Conservation (phyloP, 2,329 filamentous ascomycete genomes). For the Tolypocladium album region DNA sequence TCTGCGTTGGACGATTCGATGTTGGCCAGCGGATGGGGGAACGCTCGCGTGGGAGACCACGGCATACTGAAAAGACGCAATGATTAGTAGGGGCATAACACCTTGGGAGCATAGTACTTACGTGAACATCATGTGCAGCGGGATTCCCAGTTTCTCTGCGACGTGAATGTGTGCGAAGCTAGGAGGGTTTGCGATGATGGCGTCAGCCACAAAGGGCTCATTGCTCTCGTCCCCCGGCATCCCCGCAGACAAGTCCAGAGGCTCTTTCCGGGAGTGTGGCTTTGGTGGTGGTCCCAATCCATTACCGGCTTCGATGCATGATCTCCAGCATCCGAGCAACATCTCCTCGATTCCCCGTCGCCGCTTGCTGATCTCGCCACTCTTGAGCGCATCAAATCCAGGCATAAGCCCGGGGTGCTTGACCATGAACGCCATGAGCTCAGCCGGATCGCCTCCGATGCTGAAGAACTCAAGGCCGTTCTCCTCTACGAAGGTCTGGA, state of each 20-base stretch:
- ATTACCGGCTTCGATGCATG: slow-evolving; percentile 70
- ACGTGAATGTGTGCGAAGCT: slow-evolving; percentile 68
- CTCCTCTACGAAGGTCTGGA: slow-evolving; percentile 57
- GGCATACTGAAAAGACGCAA: slow-evolving; percentile 68
- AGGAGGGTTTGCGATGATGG: slow-evolving; percentile 69
- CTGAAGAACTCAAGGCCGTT: slow-evolving; percentile 66
- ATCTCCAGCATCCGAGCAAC: slow-evolving; percentile 76
- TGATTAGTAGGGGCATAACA: background rate
- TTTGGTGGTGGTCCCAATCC: slow-evolving; percentile 41
- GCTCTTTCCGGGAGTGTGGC: slow-evolving; percentile 35
- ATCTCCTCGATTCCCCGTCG: slow-evolving; percentile 69
- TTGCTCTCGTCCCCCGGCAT: slow-evolving; percentile 28
- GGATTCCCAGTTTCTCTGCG: slow-evolving; percentile 65
- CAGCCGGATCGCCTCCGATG: slow-evolving; percentile 65
- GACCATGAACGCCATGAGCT: slow-evolving; percentile 84
- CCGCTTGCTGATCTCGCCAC: slow-evolving; percentile 65
- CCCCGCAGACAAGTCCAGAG: slow-evolving; percentile 25
- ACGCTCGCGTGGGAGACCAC: slow-evolving; percentile 76
- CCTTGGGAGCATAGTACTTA: slow-evolving; percentile 25
- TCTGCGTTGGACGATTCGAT: slow-evolving; percentile 69
- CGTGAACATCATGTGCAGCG: slow-evolving; percentile 84
- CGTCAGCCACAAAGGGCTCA: slow-evolving; percentile 71
- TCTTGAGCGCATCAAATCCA: slow-evolving; percentile 63
- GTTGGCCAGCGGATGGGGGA: slow-evolving; percentile 79
- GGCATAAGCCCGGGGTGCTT: slow-evolving; percentile 83